phyloP scores from a whole-genome alignment of 2,329 filamentous ascomycete species.

The Pseudogymnoascus sp. region DNA sequence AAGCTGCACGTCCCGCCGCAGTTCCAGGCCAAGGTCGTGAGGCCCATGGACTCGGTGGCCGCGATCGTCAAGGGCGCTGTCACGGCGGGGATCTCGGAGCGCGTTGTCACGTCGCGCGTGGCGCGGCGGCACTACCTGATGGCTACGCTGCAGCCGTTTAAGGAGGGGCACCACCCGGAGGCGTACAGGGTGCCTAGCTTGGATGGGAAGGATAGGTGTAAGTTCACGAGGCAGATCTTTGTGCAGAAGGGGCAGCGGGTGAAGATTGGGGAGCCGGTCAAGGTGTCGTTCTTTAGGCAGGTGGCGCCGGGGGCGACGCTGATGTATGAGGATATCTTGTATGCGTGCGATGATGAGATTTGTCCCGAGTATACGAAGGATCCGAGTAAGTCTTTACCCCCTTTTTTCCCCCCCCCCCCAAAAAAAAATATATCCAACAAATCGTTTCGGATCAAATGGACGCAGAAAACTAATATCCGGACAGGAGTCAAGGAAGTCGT shows the following conservation, averaged over 20 bases:
- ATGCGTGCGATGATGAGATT: slow-evolving; percentile 95
- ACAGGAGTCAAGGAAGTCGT: slow-evolving; percentile 98
- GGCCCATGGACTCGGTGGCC: slow-evolving; percentile 97
- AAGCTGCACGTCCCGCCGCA: slow-evolving; percentile 96
- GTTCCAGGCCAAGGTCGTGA: slow-evolving; percentile 96
- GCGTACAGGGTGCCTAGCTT: slow-evolving; percentile 94
- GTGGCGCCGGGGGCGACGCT: slow-evolving; percentile 93
- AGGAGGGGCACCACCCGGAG: slow-evolving; percentile 96
- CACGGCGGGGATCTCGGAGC: slow-evolving; percentile 93
- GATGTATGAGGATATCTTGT: slow-evolving; percentile 98
- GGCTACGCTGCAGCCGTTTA: slow-evolving; percentile 97
- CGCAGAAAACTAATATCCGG: slow-evolving; percentile 26
- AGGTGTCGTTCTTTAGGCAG: slow-evolving; percentile 97
- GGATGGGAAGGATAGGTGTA: slow-evolving; percentile 96
- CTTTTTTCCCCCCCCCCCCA: not conserved
- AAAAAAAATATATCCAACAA: too few relatives aligned
- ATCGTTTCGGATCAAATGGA: too few relatives aligned
- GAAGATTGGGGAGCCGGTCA: slow-evolving; percentile 98
- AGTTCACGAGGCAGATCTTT: slow-evolving; percentile 96
- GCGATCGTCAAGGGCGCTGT: slow-evolving; percentile 98
- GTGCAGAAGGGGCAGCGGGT: slow-evolving; percentile 98
- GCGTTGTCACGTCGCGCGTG: slow-evolving; percentile 92
- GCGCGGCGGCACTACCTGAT: slow-evolving; percentile 97
- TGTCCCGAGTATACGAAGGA: slow-evolving; percentile 99
- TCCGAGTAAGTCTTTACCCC: slow-evolving; percentile 78